Base-by-base conservation (phyloP, 2,329 filamentous ascomycete genomes). In the Fusarium siculi region DNA sequence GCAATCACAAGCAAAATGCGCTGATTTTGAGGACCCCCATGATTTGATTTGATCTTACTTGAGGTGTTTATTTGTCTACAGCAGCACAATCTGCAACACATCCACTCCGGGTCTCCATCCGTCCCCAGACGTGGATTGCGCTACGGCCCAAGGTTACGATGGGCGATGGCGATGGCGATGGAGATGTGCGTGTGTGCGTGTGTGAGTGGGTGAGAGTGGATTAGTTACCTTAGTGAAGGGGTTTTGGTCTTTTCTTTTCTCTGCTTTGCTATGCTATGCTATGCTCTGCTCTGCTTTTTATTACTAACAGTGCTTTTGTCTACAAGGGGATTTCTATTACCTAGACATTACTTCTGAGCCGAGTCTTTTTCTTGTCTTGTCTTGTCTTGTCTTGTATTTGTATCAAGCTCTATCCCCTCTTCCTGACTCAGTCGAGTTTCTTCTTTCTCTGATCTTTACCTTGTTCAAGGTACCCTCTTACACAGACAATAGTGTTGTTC, bases 41-140 rank as follows among this genome's bases (percentile, higher is more conserved):
- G 63, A 44, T 68, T 58, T 63, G 63, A 44, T 71, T 54, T 60
- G 56, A 65, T 23, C 37, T 47, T 62, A 25, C 43, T 62, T 61
- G 61, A 64, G 61, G 56, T 64, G 46, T 32, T 32, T 32, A 28
- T 53, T 62, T 53, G 61, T 50, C 28, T 32, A 37, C 32, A 30
- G 21, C 37, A 7, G 49, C n/a, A 36, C 49, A 61, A 34, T 40
- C 57, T 42, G 37, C 44, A 47, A 28, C 44, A 14, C 23, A 54
- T 54, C 47, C 72, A 77, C 75, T 73, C 69, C 52, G 59, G 75
- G 68, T 72, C 67, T 70, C 74, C 72, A 76, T 77, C 75, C 75
- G 54, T 43, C 72, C 72, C 72, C 72, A 74, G 72, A 74, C 72
- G 67, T 74, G 67, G 73, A 73, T 76, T 76, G 63, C 67, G 23